Evolutionary conservation across 169 alveolate genomes (phyloP).

Genomic region (Fabrea salina): DNA sequence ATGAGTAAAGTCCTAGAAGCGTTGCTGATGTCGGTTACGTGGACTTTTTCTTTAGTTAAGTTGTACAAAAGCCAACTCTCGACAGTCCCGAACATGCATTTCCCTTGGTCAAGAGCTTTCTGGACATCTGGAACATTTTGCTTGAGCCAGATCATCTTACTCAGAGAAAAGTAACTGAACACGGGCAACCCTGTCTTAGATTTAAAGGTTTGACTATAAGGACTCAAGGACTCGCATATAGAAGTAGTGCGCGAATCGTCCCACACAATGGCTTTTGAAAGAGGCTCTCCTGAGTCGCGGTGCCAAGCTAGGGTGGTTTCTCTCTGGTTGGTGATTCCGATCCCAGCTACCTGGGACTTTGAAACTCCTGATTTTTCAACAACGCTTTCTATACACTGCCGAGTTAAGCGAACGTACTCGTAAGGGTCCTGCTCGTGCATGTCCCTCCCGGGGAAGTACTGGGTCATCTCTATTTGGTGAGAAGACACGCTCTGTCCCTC

Average conservation of each 20-base stretch:
- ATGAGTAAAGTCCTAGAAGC: slow-evolving; percentile 91
- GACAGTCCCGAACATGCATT: slow-evolving; percentile 36
- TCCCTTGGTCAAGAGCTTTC: slow-evolving; percentile 35
- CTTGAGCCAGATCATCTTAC: slow-evolving; percentile 55
- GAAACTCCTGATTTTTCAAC: slow-evolving; percentile 27
- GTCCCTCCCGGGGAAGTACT: slow-evolving; percentile 75
- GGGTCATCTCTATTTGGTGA: slow-evolving; percentile 58
- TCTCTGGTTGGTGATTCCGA: slow-evolving; percentile 86
- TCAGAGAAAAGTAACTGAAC: slow-evolving; percentile 88
- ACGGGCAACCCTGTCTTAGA: slow-evolving; percentile 88
- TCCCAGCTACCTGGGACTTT: slow-evolving; percentile 42
- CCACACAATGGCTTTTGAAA: slow-evolving; percentile 94
- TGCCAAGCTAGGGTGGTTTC: slow-evolving; percentile 88
- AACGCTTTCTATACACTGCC: slow-evolving; percentile 68
- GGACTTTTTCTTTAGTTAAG: slow-evolving; percentile 54
- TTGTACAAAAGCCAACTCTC: slow-evolving; percentile 38
- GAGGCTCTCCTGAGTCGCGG: slow-evolving; percentile 81
- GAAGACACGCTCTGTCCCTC: slow-evolving; percentile 45
- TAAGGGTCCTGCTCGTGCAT: slow-evolving; percentile 35
- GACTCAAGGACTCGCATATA: slow-evolving; percentile 57
- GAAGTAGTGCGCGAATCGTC: slow-evolving; percentile 85
- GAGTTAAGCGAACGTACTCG: slow-evolving; percentile 36
- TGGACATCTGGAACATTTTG: slow-evolving; percentile 38
- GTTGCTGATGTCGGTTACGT: slow-evolving; percentile 90
- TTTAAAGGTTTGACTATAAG: slow-evolving; percentile 58